phyloP scores from a whole-genome alignment of 768 basidiomycete genomes.

The Amanita polypyramis region DNA sequence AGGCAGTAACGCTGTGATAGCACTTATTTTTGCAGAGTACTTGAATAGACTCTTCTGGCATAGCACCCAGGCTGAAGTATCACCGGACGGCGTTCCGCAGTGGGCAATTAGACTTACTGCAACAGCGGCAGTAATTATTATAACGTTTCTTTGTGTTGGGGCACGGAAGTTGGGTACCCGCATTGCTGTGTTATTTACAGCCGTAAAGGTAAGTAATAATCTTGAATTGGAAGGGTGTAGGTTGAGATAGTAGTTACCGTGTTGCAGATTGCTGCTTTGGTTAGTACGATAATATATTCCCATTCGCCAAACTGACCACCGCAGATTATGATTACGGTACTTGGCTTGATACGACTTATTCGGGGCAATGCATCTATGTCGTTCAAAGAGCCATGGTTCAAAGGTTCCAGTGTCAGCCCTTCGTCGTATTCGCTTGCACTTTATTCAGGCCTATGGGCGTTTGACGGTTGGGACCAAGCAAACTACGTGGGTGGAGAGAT shows the following conservation, averaged over 20 bases:
- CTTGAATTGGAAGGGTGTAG: neutral
- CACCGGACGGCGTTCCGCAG: constrained; percentile 72
- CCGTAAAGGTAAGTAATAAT: constrained; percentile 53
- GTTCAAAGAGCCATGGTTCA: constrained; percentile 58
- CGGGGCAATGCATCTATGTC: constrained; percentile 64
- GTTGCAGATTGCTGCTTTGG: constrained; percentile 51
- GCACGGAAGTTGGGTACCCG: constrained; percentile 71
- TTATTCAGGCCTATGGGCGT: constrained; percentile 93
- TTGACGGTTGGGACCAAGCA: constrained; percentile 92
- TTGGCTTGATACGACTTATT: constrained; percentile 71
- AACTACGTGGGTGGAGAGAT: constrained; percentile 92
- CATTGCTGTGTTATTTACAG: constrained; percentile 80
- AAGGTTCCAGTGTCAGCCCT: constrained; percentile 64
- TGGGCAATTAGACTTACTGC: constrained; percentile 92
- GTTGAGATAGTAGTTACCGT: neutral
- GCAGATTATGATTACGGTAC: constrained; percentile 59
- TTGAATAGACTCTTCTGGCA: constrained; percentile 84
- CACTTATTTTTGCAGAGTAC: constrained; percentile 88
- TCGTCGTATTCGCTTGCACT: constrained; percentile 87
- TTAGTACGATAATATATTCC: constrained; percentile 23
- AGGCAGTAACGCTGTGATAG: constrained; percentile 78
- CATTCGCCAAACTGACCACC: neutral
- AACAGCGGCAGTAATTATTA: constrained; percentile 53
- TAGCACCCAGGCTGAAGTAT: constrained; percentile 55
- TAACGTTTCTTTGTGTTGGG: constrained; percentile 71